Evolutionary conservation across 2,329 filamentous ascomycete species (phyloP), one percentile per base, ranked within the genome.

Genomic region (Capronia epimyces): DNA sequence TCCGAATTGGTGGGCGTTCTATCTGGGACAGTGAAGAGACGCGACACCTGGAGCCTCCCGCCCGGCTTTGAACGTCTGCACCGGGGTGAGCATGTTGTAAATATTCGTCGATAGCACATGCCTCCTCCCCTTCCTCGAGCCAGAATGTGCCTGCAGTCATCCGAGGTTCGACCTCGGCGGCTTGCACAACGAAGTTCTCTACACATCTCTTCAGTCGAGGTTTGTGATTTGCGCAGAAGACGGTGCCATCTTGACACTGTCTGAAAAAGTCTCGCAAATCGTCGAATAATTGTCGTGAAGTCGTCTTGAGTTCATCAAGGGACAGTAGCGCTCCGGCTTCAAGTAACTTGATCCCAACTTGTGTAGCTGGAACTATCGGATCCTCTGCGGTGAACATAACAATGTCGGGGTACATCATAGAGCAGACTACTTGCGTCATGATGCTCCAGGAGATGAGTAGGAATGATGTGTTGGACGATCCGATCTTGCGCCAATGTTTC

Each of bases 121-220:
- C 34, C 7, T 7, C 2, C 8, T 37, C 16, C 13, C 7, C 7
- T 37, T 16, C 34, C 15, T 40, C 24, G 15, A 10, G 24, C 45
- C 45, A 48, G 16, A 40, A 48, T 18, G 32, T 48, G 5, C 45
- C 45, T 27, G 45, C 45, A 7, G 49, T 40, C 42, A 45, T 46
- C 13, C 22, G 21, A 29, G 42, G 41, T 22, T 51, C 31, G 22
- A 51, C 22, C 18, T 39, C 34, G 4, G 31, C 29, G 8, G 32
- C 31, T 2, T 51, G 49, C n/a, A 46, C 43, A 3, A 51, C 21
- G 6, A 44, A 53, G 34, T 53, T 53, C 25, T 53, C 50, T 5
- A 50, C 41, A 25, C 25, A 45, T 4, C 18, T 18, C 13, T 37
- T 36, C 13, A 53, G 16, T 3, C 41, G 40, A 8, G 40, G 18